Conservation (phyloP, 1,139 yeast species). For the Suhomyces coccinellae region DNA sequence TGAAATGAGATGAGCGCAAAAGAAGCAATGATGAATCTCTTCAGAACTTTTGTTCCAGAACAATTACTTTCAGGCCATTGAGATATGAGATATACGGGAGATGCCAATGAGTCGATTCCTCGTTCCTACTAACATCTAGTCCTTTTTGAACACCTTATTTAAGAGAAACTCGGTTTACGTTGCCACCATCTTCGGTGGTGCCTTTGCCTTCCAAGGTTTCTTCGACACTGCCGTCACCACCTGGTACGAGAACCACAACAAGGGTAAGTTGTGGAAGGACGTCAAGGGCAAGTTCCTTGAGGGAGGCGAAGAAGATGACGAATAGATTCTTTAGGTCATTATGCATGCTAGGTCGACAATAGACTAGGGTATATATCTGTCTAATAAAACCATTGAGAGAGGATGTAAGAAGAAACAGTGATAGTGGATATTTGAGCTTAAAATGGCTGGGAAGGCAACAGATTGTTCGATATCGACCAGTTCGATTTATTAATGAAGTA, state of each 20-base stretch:
- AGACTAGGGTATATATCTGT: conserved; percentile 1
- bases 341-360: conserved; percentile 5
- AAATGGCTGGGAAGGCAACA: too few species aligned
- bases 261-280: conserved; percentile 97
- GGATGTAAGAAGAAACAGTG: not conserved
- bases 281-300: conserved; percentile 67
- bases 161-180: conserved; percentile 94
- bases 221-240: conserved; percentile 77
- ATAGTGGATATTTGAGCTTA: too few species aligned
- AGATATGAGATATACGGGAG: too few species aligned
- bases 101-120: too few species aligned
- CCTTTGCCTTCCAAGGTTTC: conserved; percentile 85
- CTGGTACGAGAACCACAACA: conserved; percentile 87
- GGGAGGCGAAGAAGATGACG: conserved; percentile 62
- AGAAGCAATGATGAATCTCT: too few species aligned
- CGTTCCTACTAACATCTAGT: conserved; percentile 17
- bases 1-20: too few species aligned
- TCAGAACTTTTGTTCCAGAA: too few species aligned
- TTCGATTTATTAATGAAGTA: too few species aligned
- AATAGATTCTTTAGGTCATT: conserved; percentile 18
- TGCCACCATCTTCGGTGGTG: conserved; percentile 79
- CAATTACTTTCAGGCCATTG: too few species aligned
- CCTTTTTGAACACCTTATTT: conserved; percentile 44
- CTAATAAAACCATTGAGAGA: conserved; percentile 3
- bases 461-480: too few species aligned